Evolutionary conservation across 495 filamentous ascomycete genomes (phyloP).

Genomic region (Tetracladium marchalianum): DNA sequence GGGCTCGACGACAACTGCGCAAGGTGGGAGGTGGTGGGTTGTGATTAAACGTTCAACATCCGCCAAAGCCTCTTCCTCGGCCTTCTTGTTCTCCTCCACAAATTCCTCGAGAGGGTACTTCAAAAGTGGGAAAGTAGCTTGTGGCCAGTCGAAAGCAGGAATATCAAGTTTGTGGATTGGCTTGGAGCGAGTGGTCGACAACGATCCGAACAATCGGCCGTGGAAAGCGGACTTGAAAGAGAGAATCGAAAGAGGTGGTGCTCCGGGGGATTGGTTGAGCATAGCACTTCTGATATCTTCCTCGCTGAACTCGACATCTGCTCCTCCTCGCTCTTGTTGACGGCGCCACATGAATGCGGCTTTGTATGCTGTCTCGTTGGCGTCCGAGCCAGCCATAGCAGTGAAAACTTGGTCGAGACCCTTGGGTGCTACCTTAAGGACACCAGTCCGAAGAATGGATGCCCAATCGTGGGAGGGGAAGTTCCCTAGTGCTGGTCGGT

Average conservation of each 20-base stretch:
- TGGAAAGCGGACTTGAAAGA: conserved; percentile 94
- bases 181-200: conserved; percentile 92
- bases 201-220: conserved; percentile 84
- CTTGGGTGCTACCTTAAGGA: conserved; percentile 81
- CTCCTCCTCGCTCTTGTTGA: conserved; percentile 77
- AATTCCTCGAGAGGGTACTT: conserved; percentile 88
- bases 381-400: conserved; percentile 88
- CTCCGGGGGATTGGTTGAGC: conserved; percentile 76
- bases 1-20: conserved; percentile 85
- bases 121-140: conserved; percentile 79
- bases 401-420: conserved; percentile 96
- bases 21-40: conserved; percentile 76
- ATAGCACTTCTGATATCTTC: conserved; percentile 73
- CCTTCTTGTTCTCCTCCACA: conserved; percentile 68
- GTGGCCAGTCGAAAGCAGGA: conserved; percentile 96
- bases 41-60: conserved; percentile 83
- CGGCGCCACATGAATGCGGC: conserved; percentile 97
- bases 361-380: conserved; percentile 99
- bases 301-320: conserved; percentile 70
- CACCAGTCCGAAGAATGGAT: conserved; percentile 72
- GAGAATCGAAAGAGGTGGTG: conserved; percentile 79
- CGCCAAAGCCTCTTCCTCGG: conserved; percentile 77
- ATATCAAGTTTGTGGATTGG: conserved; percentile 98
- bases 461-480: conserved; percentile 91
- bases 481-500: conserved; percentile 91